Conservation (phyloP, 192 early-diverging fungal species). For the Glomus cerebriforme region DNA sequence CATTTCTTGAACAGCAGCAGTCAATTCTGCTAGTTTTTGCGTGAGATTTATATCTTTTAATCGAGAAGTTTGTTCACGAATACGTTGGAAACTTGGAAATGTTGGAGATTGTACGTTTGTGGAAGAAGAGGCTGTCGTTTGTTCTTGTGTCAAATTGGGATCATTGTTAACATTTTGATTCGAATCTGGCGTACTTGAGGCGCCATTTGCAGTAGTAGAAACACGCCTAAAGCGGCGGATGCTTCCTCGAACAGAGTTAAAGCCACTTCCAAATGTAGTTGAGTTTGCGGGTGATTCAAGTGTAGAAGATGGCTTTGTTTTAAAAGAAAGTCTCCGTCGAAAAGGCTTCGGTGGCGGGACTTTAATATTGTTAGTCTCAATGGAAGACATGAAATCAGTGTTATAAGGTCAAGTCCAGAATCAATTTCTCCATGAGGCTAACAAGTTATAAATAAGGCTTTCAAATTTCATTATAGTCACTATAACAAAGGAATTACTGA, state of each 20-base stretch:
- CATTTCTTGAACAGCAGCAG: constrained; percentile 8
- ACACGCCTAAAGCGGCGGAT: constrained; percentile 13
- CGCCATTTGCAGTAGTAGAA: neutral
- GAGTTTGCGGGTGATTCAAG: neutral
- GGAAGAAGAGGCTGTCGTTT: neutral
- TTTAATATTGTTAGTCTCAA: constrained; percentile 10
- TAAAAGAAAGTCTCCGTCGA: neutral
- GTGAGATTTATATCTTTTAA: constrained; percentile 17
- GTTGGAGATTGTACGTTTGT: constrained; percentile 3
- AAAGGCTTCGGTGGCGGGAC: constrained; percentile 6
- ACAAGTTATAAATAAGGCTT: neutral
- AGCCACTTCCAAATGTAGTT: neutral
- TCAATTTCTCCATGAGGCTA: neutral
- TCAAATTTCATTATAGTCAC: neutral
- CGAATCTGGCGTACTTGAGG: neutral
- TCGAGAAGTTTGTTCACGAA: constrained; percentile 14
- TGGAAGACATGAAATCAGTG: constrained; percentile 20
- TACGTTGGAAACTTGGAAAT: neutral
- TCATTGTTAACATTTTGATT: neutral
- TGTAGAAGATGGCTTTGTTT: neutral
- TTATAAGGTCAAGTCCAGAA: neutral
- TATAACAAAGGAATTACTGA: neutral
- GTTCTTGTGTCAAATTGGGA: neutral
- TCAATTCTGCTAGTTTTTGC: neutral
- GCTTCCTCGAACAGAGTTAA: constrained; percentile 22